Percentiles rank a stretch among this genome's conserved stretches.
Evolutionary conservation across 75 land plant species (phyloP).

Genomic region (Isoetes taiwanensis): DNA sequence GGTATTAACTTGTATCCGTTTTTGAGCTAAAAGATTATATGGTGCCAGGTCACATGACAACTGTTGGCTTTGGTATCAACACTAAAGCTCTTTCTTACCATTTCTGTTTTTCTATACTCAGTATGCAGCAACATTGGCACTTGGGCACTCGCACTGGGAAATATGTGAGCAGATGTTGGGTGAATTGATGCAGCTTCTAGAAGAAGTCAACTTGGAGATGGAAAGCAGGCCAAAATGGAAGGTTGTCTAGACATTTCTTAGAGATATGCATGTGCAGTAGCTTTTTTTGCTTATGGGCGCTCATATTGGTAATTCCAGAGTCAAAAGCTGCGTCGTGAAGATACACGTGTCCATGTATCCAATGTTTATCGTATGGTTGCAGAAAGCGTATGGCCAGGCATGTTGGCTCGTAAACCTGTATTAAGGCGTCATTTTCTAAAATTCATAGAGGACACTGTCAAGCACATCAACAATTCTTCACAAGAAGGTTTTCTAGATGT

Average conservation of each 20-base stretch:
- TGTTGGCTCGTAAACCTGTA: slow-evolving; percentile 55
- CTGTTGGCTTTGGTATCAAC: not conserved
- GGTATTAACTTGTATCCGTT: slow-evolving; percentile 52
- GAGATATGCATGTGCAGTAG: not conserved
- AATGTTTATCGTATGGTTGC: slow-evolving; percentile 90
- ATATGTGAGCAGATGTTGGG: slow-evolving; percentile 80
- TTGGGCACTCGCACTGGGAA: slow-evolving; percentile 91
- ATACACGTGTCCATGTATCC: slow-evolving; percentile 76
- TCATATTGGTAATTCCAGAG: slow-evolving; percentile 33
- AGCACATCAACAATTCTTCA: slow-evolving; percentile 34
- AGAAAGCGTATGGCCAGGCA: slow-evolving; percentile 94
- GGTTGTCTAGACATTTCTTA: slow-evolving; percentile 33
- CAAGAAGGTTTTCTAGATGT: slow-evolving; percentile 77
- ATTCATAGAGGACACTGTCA: slow-evolving; percentile 88
- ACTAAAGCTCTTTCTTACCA: not conserved
- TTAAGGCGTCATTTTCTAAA: slow-evolving; percentile 58
- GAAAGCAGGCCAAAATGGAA: slow-evolving; percentile 96
- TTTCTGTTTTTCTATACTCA: slow-evolving; percentile 18
- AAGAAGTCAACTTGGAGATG: slow-evolving; percentile 67
- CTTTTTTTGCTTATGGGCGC: not conserved
- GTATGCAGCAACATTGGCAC: slow-evolving; percentile 90
- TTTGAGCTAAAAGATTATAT: not conserved
- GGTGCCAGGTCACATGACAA: not conserved
- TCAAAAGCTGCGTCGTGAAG: slow-evolving; percentile 85
- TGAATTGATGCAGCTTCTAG: slow-evolving; percentile 58